Evolutionary conservation across 164 flowering plant genomes (phyloP).

Genomic region (Stephania cephalantha): DNA sequence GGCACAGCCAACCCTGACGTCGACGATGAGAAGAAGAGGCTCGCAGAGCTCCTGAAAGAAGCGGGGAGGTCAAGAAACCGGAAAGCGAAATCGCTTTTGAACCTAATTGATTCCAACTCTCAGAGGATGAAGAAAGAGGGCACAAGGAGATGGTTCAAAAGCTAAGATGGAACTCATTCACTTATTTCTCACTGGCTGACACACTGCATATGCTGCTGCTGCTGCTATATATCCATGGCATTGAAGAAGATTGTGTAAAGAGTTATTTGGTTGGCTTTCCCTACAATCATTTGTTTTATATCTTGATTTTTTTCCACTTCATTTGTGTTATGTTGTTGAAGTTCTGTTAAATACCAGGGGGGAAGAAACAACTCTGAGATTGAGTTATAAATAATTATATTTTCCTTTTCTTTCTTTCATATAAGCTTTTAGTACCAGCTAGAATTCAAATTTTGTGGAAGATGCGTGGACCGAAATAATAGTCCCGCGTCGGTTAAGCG

Average conservation of each 20-base stretch:
- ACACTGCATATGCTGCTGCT: neutral
- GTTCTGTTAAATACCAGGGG: constrained; percentile 8
- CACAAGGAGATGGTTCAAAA: constrained; percentile 75
- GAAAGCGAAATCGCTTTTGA: constrained; percentile 86
- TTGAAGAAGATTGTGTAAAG: constrained; percentile 40
- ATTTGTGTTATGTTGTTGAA: constrained; percentile 24
- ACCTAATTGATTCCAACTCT: constrained; percentile 76
- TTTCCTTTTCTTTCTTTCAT: constrained; percentile 5
- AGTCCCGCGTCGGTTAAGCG: no score
- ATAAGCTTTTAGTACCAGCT: no score
- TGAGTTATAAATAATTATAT: constrained; percentile 15
- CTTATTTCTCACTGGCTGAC: constrained; percentile 6
- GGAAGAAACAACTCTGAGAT: constrained; percentile 9
- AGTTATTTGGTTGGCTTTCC: constrained; percentile 29
- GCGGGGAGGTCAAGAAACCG: constrained; percentile 78
- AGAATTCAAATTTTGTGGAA: no score
- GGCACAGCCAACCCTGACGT: constrained; percentile 97
- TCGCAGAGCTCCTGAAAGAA: constrained; percentile 89
- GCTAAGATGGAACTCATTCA: constrained; percentile 24
- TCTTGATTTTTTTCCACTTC: constrained; percentile 21
- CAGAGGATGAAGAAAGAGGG: constrained; percentile 83
- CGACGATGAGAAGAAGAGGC: constrained; percentile 86
- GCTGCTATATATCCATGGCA: constrained; percentile 34
- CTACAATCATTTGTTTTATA: constrained; percentile 15
- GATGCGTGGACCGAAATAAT: no score